Evolutionary conservation across 371 early-diverging fungal species (phyloP), one percentile per base, ranked within the genome.

Genomic region (Mucor ambiguus): DNA sequence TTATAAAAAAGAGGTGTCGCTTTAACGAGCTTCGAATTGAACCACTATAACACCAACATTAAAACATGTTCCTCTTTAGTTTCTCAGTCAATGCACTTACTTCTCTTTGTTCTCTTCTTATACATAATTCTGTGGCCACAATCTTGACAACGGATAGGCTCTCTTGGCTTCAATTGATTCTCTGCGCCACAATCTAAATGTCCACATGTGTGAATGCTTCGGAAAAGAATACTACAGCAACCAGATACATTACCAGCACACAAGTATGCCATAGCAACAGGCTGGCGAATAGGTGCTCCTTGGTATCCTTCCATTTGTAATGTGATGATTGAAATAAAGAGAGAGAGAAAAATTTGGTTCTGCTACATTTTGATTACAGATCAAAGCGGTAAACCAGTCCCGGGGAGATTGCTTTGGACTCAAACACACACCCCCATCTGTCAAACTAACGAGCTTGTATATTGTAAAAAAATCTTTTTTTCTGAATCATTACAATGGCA

Each of bases 121-220:
- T 96, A 95, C 92, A 98, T 89, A 70, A 98, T 95, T 74, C 98
- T 85, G 84, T 96, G 93, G 24, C 98, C 97, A 75, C 97, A 97
- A 68, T 96, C 94, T 61, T 91, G 91, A 85, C 97, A 98, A 73
- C 96, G 95, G 64, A 98, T 95, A 52, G 97, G 95, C 74, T 97
- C 98, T 73, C 90, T 85, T 43, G 96, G 96, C 76, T 94, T 95
- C 69, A 97, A 88, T 57, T 92, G 91, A 82, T 95, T 97, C 74
- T 93, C 92, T 22, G 82, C 83, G 48, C 95, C 94, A 77, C 98
- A 97, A 64, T 92, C 94, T 90, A 78, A 77, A 61, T 12, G 8
- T 18, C 16, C 61, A 7, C 24, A 16, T 48, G 12, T 60, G 26
- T 64, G 20, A 58, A 12, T 28, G 12, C 14, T 20, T 30, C 52